Percentiles rank a stretch among this genome's conserved stretches.
These are phyloP conservation scores for Sclerotiophoma versabilis DNA, from an alignment of 2,329 filamentous ascomycete genomes.

Conservation along the genomic window DNA sequence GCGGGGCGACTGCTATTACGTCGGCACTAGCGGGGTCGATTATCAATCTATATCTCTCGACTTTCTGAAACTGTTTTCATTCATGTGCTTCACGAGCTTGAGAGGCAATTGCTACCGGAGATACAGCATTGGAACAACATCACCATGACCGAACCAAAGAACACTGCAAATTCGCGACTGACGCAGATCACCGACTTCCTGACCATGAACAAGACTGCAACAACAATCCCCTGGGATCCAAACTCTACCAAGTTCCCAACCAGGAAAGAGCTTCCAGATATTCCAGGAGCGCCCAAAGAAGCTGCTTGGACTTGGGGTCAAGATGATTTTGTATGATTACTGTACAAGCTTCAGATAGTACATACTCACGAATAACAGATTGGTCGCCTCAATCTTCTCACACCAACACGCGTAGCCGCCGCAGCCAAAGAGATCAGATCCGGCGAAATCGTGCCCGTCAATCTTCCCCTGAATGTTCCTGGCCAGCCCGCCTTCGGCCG, in stretches of 20 bases:
- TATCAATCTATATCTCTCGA: background rate
- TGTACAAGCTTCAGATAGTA: background rate
- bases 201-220: conserved; percentile 55
- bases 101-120: too few species aligned
- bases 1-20: conserved; percentile 17
- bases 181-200: conserved; percentile 56
- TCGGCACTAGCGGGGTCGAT: conserved; percentile 10
- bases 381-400: conserved; percentile 64
- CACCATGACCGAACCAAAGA: conserved; percentile 47
- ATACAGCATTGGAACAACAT: background rate
- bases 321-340: conserved; percentile 56
- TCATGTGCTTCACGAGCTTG: too few species aligned
- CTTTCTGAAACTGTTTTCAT: background rate
- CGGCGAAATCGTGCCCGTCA: conserved; percentile 63
- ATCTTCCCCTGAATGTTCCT: conserved; percentile 62
- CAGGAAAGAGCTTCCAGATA: conserved; percentile 59
- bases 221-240: conserved; percentile 62
- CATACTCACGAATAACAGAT: conserved; percentile 41
- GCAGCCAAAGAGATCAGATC: conserved; percentile 62
- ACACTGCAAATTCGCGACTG: conserved; percentile 45
- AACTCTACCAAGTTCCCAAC: conserved; percentile 61
- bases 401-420: conserved; percentile 61
- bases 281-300: conserved; percentile 60
- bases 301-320: conserved; percentile 69
- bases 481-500: conserved; percentile 61